Conservation (phyloP, 1,284 basidiomycete genomes). For the Leccinum pachyderme region DNA sequence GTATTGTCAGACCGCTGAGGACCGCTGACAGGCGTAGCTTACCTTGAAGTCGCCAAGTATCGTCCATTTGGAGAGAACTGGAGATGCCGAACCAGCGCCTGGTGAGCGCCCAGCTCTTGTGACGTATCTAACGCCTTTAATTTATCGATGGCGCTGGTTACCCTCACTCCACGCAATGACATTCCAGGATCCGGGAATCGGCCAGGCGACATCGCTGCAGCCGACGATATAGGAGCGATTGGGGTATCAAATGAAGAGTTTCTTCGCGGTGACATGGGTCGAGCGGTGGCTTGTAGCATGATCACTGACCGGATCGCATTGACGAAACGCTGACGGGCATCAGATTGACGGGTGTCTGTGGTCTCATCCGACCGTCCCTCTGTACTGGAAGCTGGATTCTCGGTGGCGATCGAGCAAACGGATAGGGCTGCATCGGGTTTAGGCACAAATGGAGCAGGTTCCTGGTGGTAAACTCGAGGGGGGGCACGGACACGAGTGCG, state of each 20-base stretch:
- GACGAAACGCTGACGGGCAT: constrained; percentile 38
- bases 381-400: constrained; percentile 29
- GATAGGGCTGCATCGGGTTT: constrained; percentile 23
- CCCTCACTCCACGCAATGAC: constrained; percentile 49
- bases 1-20: constrained; percentile 9
- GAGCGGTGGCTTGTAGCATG: constrained; percentile 41
- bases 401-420: constrained; percentile 23
- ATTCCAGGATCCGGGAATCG: constrained; percentile 40
- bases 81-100: constrained; percentile 39
- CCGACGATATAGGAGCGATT: constrained; percentile 26
- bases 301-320: constrained; percentile 49
- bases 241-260: constrained; percentile 32
- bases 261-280: constrained; percentile 30
- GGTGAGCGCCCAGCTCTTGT: constrained; percentile 44
- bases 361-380: constrained; percentile 33
- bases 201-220: constrained; percentile 31
- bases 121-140: constrained; percentile 54
- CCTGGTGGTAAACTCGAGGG: constrained; percentile 22
- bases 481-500: constrained; percentile 19
- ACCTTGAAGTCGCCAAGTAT: constrained; percentile 39
- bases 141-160: constrained; percentile 56
- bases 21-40: background rate
- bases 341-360: constrained; percentile 24
- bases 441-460: constrained; percentile 17
- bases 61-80: constrained; percentile 42